Percentiles rank a stretch among this genome's conserved stretches.
phyloP scores from a whole-genome alignment of 2,329 filamentous ascomycete species.

The Xylariales sp. region DNA sequence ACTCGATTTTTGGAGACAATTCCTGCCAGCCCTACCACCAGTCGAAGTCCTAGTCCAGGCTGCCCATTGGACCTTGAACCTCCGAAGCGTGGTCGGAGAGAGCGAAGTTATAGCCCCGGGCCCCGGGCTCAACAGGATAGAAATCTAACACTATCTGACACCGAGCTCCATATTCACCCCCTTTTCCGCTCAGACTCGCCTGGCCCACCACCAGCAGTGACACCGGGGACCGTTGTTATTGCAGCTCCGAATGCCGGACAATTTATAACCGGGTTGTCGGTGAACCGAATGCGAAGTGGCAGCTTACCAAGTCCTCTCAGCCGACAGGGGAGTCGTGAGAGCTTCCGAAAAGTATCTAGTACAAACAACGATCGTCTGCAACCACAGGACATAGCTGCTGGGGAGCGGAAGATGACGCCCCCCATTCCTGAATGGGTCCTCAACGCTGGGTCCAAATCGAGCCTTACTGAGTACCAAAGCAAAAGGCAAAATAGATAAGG shows the following conservation, averaged over 20 bases:
- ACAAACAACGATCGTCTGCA: constrained; percentile 42
- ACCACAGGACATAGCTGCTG: constrained; percentile 37
- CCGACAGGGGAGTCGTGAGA: constrained; percentile 63
- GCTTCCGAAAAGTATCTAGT: constrained; percentile 51
- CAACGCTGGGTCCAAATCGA: constrained; percentile 63
- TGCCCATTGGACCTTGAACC: constrained; percentile 67
- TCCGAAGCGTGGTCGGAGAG: constrained; percentile 58
- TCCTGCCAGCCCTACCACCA: constrained; percentile 72
- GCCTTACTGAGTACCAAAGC: constrained; percentile 60
- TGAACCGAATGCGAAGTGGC: constrained; percentile 66
- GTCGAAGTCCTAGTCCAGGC: constrained; percentile 73
- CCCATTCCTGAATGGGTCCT: constrained; percentile 72
- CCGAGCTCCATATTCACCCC: constrained; percentile 80
- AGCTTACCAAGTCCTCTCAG: constrained; percentile 65
- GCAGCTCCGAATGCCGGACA: constrained; percentile 77
- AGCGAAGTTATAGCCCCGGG: constrained; percentile 64
- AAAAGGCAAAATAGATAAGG: constrained; percentile 44
- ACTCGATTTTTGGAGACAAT: constrained; percentile 75
- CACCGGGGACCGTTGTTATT: constrained; percentile 76
- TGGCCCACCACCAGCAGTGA: constrained; percentile 71
- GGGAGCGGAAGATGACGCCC: constrained; percentile 65
- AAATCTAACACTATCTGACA: constrained; percentile 54
- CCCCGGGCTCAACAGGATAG: constrained; percentile 52
- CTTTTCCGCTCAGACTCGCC: constrained; percentile 80
- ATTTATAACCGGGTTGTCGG: constrained; percentile 67